These are phyloP conservation scores for Rubroshorea leprosula DNA, from an alignment of 345 rosid species.

Conservation along the genomic window DNA sequence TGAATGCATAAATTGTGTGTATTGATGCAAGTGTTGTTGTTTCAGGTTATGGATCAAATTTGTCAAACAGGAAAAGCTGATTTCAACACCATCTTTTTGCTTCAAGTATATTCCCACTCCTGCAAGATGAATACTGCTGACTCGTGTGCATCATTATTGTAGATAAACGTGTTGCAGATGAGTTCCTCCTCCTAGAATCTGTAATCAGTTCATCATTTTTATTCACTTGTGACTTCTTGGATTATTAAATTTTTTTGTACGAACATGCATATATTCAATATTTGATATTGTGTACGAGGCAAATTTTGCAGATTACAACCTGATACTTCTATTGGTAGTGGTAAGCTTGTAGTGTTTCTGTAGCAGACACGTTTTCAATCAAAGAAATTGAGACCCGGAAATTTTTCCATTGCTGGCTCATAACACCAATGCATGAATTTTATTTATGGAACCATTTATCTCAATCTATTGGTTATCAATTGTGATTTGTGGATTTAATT, in stretches of 20 bases:
- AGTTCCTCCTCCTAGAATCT: slow-evolving; percentile 47
- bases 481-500: not conserved
- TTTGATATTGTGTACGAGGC: not conserved
- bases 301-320: not conserved
- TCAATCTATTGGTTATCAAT: not conserved
- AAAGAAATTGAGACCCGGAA: not conserved
- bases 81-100: slow-evolving; percentile 21
- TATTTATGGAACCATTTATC: not conserved
- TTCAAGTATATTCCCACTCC: slow-evolving; percentile 19
- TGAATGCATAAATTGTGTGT: slow-evolving; percentile 13
- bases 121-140: slow-evolving; percentile 27
- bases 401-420: not conserved
- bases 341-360: not conserved
- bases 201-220: slow-evolving; percentile 25
- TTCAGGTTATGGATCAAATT: slow-evolving; percentile 40
- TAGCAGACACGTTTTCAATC: not conserved
- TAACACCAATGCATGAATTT: not conserved
- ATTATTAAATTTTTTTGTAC: slow-evolving; percentile 25
- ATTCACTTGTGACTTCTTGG: slow-evolving; percentile 20
- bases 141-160: slow-evolving; percentile 32
- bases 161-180: slow-evolving; percentile 48
- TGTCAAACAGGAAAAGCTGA: slow-evolving; percentile 19
- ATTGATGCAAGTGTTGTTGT: slow-evolving; percentile 22
- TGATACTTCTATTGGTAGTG: not conserved
- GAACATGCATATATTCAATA: slow-evolving; percentile 26